Conservation (phyloP, 441 rosid species). For the Gossypium aridum region DNA sequence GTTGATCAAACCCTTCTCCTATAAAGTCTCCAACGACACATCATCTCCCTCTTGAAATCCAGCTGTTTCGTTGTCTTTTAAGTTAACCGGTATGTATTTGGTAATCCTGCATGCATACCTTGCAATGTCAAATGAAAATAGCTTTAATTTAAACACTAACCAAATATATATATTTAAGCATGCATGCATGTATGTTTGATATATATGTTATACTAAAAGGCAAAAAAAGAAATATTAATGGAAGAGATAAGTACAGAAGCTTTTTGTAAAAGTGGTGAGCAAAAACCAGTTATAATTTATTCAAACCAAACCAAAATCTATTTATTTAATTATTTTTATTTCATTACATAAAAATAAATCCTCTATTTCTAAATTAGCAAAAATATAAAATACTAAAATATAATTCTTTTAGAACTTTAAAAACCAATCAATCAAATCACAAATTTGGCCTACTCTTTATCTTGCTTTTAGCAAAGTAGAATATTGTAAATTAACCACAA, state of each 20-base stretch:
- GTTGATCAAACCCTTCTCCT: slow-evolving; percentile 72
- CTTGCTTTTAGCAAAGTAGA: neutral
- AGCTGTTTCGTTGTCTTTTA: slow-evolving; percentile 66
- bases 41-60: slow-evolving; percentile 86
- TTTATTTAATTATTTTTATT: neutral
- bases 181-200: too few species aligned
- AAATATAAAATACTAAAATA: neutral
- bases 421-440: neutral
- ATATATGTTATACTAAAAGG: too few species aligned
- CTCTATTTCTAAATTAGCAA: neutral
- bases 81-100: slow-evolving; percentile 76
- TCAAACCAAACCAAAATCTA: neutral
- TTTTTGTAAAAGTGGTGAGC: too few species aligned
- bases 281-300: neutral
- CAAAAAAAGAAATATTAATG: too few species aligned
- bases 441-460: neutral
- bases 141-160: neutral
- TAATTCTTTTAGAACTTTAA: neutral
- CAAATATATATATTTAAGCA: neutral
- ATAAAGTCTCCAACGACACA: slow-evolving; percentile 72
- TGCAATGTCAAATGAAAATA: slow-evolving; percentile 5
- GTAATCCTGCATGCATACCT: slow-evolving; percentile 87
- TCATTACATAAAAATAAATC: neutral
- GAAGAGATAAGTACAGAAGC: too few species aligned
- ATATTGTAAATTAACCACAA: neutral